Evolutionary conservation across 371 early-diverging fungal genomes (phyloP).

Genomic region (Amoeboaphelidium protococcarum): DNA sequence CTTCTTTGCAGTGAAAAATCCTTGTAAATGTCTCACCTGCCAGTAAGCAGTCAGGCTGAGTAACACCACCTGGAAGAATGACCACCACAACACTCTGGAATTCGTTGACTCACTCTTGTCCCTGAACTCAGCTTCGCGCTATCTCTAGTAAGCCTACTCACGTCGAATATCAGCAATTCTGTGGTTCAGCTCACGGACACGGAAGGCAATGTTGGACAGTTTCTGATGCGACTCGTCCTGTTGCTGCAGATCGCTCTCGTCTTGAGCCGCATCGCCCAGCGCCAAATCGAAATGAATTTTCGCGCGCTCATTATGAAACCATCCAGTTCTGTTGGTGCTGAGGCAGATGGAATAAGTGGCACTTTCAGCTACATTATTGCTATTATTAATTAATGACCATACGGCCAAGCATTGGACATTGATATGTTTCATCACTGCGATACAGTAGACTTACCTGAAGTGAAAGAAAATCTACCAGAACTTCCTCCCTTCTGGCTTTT

Average conservation of each 20-base stretch:
- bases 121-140: slow-evolving; percentile 68
- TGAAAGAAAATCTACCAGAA: slow-evolving; percentile 58
- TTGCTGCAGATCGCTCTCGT: slow-evolving; percentile 23
- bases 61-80: slow-evolving; percentile 47
- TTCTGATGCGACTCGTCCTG: neutral
- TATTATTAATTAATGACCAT: too few relatives aligned
- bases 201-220: slow-evolving; percentile 23
- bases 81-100: slow-evolving; percentile 62
- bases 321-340: neutral
- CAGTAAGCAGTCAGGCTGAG: slow-evolving; percentile 48
- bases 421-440: too few relatives aligned
- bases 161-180: slow-evolving; percentile 51
- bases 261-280: neutral
- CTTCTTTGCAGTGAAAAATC: slow-evolving; percentile 82
- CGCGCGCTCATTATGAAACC: neutral
- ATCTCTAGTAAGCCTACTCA: slow-evolving; percentile 68
- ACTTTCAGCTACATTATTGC: too few relatives aligned
- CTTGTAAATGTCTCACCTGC: slow-evolving; percentile 70
- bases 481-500: slow-evolving; percentile 31
- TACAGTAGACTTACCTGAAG: slow-evolving; percentile 51
- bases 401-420: too few relatives aligned
- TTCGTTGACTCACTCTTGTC: slow-evolving; percentile 53
- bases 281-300: neutral
- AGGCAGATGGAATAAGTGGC: neutral
- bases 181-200: slow-evolving; percentile 47